phyloP scores from a whole-genome alignment of 257 asterid genomes.

The Handroanthus guayacan region DNA sequence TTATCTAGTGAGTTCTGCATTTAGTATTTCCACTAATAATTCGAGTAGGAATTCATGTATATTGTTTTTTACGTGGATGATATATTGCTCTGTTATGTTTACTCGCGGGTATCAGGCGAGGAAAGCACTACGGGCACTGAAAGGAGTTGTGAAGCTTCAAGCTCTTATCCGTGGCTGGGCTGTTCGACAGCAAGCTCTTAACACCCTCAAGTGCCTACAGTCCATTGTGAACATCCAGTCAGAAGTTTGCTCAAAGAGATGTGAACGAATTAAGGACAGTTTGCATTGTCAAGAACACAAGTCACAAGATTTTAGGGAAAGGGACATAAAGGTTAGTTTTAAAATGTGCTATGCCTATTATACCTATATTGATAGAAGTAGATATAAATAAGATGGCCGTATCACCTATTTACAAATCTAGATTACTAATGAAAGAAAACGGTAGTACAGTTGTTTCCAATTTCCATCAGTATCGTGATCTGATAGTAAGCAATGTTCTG shows the following conservation, averaged over 20 bases:
- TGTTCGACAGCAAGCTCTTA: conserved; percentile 80
- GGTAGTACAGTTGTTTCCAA: neutral
- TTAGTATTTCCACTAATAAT: neutral
- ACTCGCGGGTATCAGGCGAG: conserved; percentile 61
- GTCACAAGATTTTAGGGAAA: conserved; percentile 55
- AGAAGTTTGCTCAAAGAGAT: conserved; percentile 74
- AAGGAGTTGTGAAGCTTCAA: conserved; percentile 90
- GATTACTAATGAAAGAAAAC: neutral
- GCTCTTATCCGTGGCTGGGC: conserved; percentile 95
- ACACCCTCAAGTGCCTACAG: conserved; percentile 87
- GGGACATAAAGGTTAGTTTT: conserved; percentile 70
- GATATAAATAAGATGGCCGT: neutral
- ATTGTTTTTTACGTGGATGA: neutral
- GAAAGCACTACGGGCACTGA: conserved; percentile 85
- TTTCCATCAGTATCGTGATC: conserved; percentile 7
- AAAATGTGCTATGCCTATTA: conserved; percentile 16
- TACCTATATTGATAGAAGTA: neutral
- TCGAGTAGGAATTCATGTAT: conserved; percentile 3
- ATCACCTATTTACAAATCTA: neutral
- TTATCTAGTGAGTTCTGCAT: conserved; percentile 64
- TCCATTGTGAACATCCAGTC: conserved; percentile 85
- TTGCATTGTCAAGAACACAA: conserved; percentile 45
- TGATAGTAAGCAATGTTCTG: conserved; percentile 11
- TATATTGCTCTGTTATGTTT: neutral
- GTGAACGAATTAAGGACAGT: conserved; percentile 54